Evolutionary conservation across 2,329 filamentous ascomycete species (phyloP), one percentile per base, ranked within the genome.

Genomic region (Periglandula ipomoeae): DNA sequence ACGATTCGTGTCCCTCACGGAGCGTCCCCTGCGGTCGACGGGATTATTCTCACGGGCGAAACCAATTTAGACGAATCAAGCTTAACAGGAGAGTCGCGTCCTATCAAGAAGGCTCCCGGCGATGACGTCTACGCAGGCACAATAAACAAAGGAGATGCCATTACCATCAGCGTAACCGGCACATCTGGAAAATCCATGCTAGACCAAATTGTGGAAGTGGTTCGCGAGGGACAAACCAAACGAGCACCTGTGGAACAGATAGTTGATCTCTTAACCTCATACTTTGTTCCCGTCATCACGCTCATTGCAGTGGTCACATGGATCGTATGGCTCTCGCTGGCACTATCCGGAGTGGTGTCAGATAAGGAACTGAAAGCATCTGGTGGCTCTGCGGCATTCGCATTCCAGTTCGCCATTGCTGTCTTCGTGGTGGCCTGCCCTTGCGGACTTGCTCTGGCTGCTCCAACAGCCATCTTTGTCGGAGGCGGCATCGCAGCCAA

Each of bases 371-470:
- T 81, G 11, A 73, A 78, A 13, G 69, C 73, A 15, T 66, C 71
- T 1, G 82, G 82, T n/a, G 79, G 82, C 9, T 86, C 82, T 79
- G 74, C 79, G 0, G 76, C 83, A 1, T 91, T 87, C 72, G 84
- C 85, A 2, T 74, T 93, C 40, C 82, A 87, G 53, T 93, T 91
- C 58, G 85, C 88, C 15, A 91, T 94, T 57, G 80, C 88, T 6
- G 87, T 93, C 11, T 93, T 94, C 56, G 87, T 94, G 30, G 84
- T 94, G 24, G 87, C 88, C 2, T 94, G 88, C 59, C 88, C 88
- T 2, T 94, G 88, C 59, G 88, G 88, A 2, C 75, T 94, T 13
- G 88, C 84, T 1, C 78, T 94, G 7, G 88, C 88, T n/a, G 87
- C 87, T 0, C 88, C 88, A 1, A 94, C 88, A 0, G 88, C 88